These are phyloP conservation scores for Euryodendron excelsum DNA, from an alignment of 148 eudicot genomes.

Conservation along the genomic window DNA sequence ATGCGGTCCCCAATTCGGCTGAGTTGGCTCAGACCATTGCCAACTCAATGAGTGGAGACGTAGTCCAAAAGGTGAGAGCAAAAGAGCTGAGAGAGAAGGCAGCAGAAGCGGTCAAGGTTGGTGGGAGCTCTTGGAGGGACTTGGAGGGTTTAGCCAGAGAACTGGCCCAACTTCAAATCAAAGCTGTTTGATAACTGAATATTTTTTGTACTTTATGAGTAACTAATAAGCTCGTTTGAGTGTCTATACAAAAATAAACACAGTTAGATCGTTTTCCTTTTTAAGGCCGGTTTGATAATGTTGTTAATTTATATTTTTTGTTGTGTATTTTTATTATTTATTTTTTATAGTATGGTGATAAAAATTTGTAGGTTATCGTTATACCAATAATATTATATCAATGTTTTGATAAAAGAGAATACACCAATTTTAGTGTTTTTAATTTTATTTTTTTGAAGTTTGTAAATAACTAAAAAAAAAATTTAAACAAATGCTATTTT, in stretches of 20 bases:
- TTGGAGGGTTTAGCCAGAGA: slow-evolving; percentile 40
- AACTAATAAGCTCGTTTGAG: background rate
- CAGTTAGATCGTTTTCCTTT: background rate
- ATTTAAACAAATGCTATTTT: too few species aligned
- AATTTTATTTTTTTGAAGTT: too few species aligned
- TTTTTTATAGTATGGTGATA: too few species aligned
- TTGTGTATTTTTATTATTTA: too few species aligned
- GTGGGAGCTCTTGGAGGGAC: slow-evolving; percentile 43
- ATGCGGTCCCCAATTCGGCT: slow-evolving; percentile 50
- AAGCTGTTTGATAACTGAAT: background rate
- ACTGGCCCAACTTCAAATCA: slow-evolving; percentile 17
- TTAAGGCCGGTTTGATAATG: background rate
- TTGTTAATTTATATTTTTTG: too few species aligned
- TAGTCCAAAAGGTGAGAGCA: slow-evolving; percentile 33
- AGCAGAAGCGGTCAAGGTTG: slow-evolving; percentile 31
- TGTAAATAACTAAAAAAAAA: too few species aligned
- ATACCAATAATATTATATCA: too few species aligned
- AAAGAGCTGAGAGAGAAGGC: slow-evolving; percentile 41
- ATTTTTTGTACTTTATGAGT: too few species aligned
- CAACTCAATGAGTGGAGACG: slow-evolving; percentile 31
- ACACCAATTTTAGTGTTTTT: too few species aligned
- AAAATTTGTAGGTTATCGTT: too few species aligned
- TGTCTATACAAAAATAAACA: background rate
- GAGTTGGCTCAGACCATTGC: slow-evolving; percentile 35
- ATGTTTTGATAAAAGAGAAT: too few species aligned